A percentile compares a stretch with the other conserved stretches of the same genome.
Conservation (phyloP, 495 filamentous ascomycete species). For the Pseudoneurospora amorphoporcata region DNA sequence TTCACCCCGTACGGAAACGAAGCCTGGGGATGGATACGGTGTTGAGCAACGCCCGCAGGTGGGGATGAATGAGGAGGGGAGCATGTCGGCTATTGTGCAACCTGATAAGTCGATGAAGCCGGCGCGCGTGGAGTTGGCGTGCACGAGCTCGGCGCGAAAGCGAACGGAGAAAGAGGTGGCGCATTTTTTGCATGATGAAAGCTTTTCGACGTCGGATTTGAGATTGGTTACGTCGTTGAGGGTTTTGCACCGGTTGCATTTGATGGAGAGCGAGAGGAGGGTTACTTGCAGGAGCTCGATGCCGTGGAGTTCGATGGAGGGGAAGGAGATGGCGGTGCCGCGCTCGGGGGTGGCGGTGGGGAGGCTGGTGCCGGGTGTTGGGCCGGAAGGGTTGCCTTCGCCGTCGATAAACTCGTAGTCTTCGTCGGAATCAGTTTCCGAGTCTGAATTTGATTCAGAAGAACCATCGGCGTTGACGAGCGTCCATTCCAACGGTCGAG, state of each 20-base stretch:
- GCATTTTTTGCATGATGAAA: slow-evolving; percentile 64
- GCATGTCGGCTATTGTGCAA: slow-evolving; percentile 68
- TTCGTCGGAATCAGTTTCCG: slow-evolving; percentile 20
- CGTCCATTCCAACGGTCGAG: slow-evolving; percentile 76
- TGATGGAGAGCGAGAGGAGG: slow-evolving; percentile 59
- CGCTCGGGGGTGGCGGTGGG: slow-evolving; percentile 33
- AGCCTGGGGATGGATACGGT: slow-evolving; percentile 42
- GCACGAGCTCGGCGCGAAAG: slow-evolving; percentile 68
- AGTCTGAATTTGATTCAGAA: slow-evolving; percentile 25
- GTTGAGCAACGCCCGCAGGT: slow-evolving; percentile 77
- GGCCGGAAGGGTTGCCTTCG: slow-evolving; percentile 23
- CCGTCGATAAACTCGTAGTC: slow-evolving; percentile 26
- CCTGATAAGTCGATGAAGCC: slow-evolving; percentile 73
- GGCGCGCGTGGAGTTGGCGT: slow-evolving; percentile 63
- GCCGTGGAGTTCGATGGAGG: slow-evolving; percentile 66
- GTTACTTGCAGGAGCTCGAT: slow-evolving; percentile 71
- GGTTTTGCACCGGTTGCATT: slow-evolving; percentile 80
- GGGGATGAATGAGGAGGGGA: slow-evolving; percentile 70
- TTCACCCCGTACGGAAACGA: slow-evolving; percentile 65
- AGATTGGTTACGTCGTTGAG: slow-evolving; percentile 61
- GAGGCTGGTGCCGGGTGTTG: slow-evolving; percentile 29
- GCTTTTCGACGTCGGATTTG: slow-evolving; percentile 32
- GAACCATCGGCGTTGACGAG: slow-evolving; percentile 20
- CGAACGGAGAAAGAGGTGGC: slow-evolving; percentile 54
- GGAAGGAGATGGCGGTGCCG: slow-evolving; percentile 75